Percentiles rank a stretch among this genome's conserved stretches.
phyloP scores from a whole-genome alignment of 78 protist species.

The Dictyostelium citrinum region DNA sequence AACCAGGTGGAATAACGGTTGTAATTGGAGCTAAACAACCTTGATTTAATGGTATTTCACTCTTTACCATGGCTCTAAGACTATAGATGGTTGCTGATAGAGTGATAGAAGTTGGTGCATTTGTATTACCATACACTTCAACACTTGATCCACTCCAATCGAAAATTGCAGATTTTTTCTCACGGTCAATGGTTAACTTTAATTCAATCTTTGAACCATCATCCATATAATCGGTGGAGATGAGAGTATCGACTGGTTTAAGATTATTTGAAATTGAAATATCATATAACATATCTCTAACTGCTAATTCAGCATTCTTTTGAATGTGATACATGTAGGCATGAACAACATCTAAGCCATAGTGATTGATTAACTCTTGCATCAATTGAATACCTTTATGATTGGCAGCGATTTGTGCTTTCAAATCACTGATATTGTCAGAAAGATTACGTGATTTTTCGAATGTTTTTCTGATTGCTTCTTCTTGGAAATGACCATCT shows the following conservation, averaged over 20 bases:
- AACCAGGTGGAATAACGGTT: conserved; percentile 74
- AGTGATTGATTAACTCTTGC: conserved; percentile 80
- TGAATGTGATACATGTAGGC: conserved; percentile 95
- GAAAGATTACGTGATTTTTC: conserved; percentile 72
- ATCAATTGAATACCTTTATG: conserved; percentile 87
- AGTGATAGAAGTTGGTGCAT: conserved; percentile 93
- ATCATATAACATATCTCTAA: conserved; percentile 77
- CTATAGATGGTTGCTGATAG: conserved; percentile 92
- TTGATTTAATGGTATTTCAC: conserved; percentile 95
- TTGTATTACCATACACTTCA: conserved; percentile 90
- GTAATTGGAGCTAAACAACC: conserved; percentile 90
- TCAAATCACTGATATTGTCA: conserved; percentile 90
- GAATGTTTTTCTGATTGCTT: conserved; percentile 45
- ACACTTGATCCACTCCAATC: conserved; percentile 92
- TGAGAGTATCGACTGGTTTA: conserved; percentile 42
- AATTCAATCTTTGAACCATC: conserved; percentile 93
- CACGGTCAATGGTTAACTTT: conserved; percentile 78
- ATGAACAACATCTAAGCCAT: conserved; percentile 86
- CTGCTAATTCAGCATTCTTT: conserved; percentile 91
- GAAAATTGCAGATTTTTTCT: conserved; percentile 73
- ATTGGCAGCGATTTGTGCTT: conserved; percentile 96
- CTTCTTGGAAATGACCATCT: conserved; percentile 77
- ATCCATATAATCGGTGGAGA: conserved; percentile 91
- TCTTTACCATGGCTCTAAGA: conserved; percentile 89
- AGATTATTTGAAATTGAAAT: conserved; percentile 19